Evolutionary conservation across 2,329 filamentous ascomycete species (phyloP).

Genomic region (Gaeumannomyces sp.): DNA sequence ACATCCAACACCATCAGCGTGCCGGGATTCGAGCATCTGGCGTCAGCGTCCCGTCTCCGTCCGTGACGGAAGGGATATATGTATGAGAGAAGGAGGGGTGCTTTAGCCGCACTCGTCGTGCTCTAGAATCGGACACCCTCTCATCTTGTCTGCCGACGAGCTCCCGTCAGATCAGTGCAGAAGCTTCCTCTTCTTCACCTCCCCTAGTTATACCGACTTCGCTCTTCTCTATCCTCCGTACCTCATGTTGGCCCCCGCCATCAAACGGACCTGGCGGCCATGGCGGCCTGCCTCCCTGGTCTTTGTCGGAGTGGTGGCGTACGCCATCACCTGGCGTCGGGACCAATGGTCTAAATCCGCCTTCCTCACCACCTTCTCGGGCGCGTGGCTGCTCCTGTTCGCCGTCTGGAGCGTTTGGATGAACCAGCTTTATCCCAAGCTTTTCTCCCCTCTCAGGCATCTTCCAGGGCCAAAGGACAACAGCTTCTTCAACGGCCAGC

Average conservation of each 20-base stretch:
- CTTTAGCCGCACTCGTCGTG: no score
- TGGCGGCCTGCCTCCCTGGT: slow-evolving; percentile 18
- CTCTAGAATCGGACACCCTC: no score
- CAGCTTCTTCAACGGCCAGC: slow-evolving; percentile 45
- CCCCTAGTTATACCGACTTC: background rate
- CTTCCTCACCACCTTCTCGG: slow-evolving; percentile 28
- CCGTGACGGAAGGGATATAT: background rate
- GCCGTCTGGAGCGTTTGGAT: slow-evolving; percentile 33
- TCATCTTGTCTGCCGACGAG: no score
- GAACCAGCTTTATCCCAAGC: slow-evolving; percentile 41
- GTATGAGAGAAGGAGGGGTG: background rate
- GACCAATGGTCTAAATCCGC: slow-evolving; percentile 25
- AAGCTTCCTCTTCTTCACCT: background rate
- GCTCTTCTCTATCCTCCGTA: background rate
- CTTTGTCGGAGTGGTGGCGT: slow-evolving; percentile 21
- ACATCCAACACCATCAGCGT: background rate
- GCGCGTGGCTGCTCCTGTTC: slow-evolving; percentile 30
- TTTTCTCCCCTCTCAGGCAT: slow-evolving; percentile 42
- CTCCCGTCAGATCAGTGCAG: no score
- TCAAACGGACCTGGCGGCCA: background rate
- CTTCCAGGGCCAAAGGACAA: slow-evolving; percentile 38
- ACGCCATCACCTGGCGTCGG: slow-evolving; percentile 23
- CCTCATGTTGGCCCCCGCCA: background rate
- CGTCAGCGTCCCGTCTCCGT: background rate
- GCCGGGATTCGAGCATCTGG: no score